These are phyloP conservation scores for Basidioascus undulatus DNA, from an alignment of 768 basidiomycete species.

Conservation along the genomic window DNA sequence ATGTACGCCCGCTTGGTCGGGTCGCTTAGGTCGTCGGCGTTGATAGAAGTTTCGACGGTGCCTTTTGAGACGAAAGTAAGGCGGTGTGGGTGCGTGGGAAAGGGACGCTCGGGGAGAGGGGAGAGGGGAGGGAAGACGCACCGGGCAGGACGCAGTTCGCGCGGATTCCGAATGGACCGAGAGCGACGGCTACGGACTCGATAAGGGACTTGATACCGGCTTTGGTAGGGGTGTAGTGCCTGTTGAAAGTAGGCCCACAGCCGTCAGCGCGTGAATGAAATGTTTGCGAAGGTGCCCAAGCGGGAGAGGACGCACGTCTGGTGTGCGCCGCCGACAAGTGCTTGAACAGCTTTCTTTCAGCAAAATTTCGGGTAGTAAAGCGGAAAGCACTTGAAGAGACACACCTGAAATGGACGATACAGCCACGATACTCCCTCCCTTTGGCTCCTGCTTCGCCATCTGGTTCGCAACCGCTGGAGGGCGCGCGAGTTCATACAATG, in stretches of 20 bases:
- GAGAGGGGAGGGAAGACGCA: slow-evolving; percentile 4
- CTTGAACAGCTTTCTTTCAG: too few species aligned
- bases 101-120: not conserved
- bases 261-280: not conserved
- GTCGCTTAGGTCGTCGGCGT: slow-evolving; percentile 45
- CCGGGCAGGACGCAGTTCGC: slow-evolving; percentile 23
- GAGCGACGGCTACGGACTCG: slow-evolving; percentile 53
- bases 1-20: slow-evolving; percentile 34
- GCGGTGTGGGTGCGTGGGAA: not conserved
- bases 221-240: slow-evolving; percentile 58
- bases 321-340: slow-evolving; percentile 46
- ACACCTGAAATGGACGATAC: slow-evolving; percentile 60
- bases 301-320: slow-evolving; percentile 27
- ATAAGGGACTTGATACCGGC: slow-evolving; percentile 53
- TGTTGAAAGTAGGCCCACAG: slow-evolving; percentile 12
- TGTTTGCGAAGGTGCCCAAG: not conserved
- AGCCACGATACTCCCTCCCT: slow-evolving; percentile 49
- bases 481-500: not conserved
- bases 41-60: slow-evolving; percentile 53
- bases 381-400: too few species aligned
- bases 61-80: slow-evolving; percentile 19
- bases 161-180: slow-evolving; percentile 51
- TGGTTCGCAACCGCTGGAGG: slow-evolving; percentile 39
- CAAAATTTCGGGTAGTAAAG: too few species aligned
- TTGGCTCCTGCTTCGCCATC: slow-evolving; percentile 42